Base-by-base conservation (phyloP, 495 filamentous ascomycete species). In the Astrothelium macrocarpum region DNA sequence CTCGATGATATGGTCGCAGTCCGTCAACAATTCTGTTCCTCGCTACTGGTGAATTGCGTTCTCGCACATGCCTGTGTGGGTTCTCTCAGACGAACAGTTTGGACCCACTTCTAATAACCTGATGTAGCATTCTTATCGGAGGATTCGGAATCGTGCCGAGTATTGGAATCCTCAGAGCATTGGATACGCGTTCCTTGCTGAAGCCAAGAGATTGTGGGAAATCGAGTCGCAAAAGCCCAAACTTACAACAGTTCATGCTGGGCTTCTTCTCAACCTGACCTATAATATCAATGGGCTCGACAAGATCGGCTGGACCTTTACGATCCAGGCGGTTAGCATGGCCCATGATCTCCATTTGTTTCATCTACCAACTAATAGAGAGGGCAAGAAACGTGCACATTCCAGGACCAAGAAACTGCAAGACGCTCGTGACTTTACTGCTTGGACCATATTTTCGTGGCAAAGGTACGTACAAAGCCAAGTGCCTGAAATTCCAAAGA, bases 31-130 rank as follows among this genome's bases (percentile, higher is more conserved):
- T 62, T 32, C n/a, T 62, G 60, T 26, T 62, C 60, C 18, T 45
- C 60, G 1, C 39, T 62, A 11, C 60, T 62, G 20, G 60, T 62
- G 25, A 62, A 62, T 42, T n/a, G 20, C 7, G 39, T 62, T 1
- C 60, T 62, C 2, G 60, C 60, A 26, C 45, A 39, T 18, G 60
- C 60, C n/a, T 62, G 60, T 62, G 60, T 62, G 28, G 25, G 60
- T 62, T 18, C 26, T 7, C 32, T 1, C n/a, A 10, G 10, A 3
- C 10, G 43, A 3, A 20, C 43, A 18, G 9, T 18, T 49, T 10
- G 43, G 43, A 3, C 9, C 43, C n/a, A 49, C 9, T 39, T 18
- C n/a, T 49, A 14, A 4, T 49, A 3, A 3, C n/a, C n/a, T 20
- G n/a, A 3, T 14, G 11, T 18, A 49, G 43, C 9, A 49, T 20